Evolutionary conservation across 2,329 filamentous ascomycete species (phyloP).

Genomic region (Pseudocercospora fuligena): DNA sequence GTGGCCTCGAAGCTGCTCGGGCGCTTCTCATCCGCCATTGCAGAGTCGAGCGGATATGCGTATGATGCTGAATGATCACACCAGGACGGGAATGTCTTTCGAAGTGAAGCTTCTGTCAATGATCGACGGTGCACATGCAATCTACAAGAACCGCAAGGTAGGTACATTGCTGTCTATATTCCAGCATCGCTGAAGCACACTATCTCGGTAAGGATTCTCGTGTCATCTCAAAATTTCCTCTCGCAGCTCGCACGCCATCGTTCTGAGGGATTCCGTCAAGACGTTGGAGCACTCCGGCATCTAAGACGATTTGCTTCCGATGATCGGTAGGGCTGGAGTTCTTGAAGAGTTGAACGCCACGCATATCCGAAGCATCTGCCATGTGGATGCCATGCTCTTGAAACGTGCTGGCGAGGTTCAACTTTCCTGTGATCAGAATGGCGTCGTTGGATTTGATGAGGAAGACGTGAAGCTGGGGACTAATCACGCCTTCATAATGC

Average conservation of each 20-base stretch:
- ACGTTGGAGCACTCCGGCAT: background rate
- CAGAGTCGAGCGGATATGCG: background rate
- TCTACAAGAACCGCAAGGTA: background rate
- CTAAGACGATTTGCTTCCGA: slow-evolving; percentile 6
- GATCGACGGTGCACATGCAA: background rate
- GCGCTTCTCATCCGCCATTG: slow-evolving; percentile 25
- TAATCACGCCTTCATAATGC: slow-evolving; percentile 17
- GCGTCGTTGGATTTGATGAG: slow-evolving; percentile 14
- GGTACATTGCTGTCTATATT: background rate
- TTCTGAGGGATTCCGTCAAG: slow-evolving; percentile 14
- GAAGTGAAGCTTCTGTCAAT: background rate
- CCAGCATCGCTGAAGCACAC: background rate
- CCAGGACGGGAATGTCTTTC: background rate
- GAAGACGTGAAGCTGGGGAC: slow-evolving; percentile 8
- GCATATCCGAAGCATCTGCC: slow-evolving; percentile 16
- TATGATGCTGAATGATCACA: background rate
- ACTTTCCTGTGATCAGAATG: slow-evolving; percentile 4
- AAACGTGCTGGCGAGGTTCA: background rate
- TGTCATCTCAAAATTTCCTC: background rate
- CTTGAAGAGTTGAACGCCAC: slow-evolving; percentile 9
- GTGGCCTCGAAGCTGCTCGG: background rate
- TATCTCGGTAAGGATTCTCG: slow-evolving; percentile 1
- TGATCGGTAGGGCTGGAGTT: background rate
- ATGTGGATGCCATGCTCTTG: slow-evolving; percentile 24
- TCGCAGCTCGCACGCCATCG: slow-evolving; percentile 24